Percentiles rank a stretch among this genome's conserved stretches.
These are phyloP conservation scores for Thuidium tamariscinum DNA, from an alignment of 225 moss, liverwort and hornwort genomes.

Conservation along the genomic window DNA sequence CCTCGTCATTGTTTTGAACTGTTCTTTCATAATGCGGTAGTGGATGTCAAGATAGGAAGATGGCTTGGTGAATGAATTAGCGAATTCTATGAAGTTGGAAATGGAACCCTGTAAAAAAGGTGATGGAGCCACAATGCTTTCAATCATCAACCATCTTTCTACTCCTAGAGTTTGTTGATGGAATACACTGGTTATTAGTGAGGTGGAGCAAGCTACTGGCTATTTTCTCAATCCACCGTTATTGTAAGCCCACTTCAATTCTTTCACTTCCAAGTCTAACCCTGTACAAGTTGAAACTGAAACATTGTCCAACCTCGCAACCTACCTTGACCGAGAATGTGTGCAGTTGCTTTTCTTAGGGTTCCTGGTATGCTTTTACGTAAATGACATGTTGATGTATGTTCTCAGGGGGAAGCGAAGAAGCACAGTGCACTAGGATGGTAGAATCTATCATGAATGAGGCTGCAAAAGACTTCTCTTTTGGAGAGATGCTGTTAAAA, in stretches of 20 bases:
- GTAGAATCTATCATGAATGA: constrained; percentile 43
- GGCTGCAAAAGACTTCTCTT: constrained; percentile 34
- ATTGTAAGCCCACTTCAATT: neutral
- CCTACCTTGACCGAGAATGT: neutral
- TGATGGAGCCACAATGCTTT: neutral
- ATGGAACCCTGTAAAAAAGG: neutral
- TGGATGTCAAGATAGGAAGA: neutral
- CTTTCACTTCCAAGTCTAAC: neutral
- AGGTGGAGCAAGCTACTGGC: neutral
- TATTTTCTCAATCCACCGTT: neutral
- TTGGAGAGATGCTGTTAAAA: constrained; percentile 62
- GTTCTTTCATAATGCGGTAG: neutral
- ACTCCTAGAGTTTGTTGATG: neutral
- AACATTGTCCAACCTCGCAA: neutral
- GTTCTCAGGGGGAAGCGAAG: constrained; percentile 22
- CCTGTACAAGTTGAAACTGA: neutral
- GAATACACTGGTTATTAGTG: neutral
- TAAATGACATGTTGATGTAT: neutral
- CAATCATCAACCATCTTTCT: neutral
- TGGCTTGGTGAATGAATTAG: neutral
- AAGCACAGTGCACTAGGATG: constrained; percentile 19
- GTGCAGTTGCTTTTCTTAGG: neutral
- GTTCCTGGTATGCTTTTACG: neutral
- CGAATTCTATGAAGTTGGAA: neutral
- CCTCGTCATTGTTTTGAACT: neutral